Percentiles rank a stretch among this genome's conserved stretches.
phyloP scores from a whole-genome alignment of 495 filamentous ascomycete genomes.

The Aspergillus ellipticus region DNA sequence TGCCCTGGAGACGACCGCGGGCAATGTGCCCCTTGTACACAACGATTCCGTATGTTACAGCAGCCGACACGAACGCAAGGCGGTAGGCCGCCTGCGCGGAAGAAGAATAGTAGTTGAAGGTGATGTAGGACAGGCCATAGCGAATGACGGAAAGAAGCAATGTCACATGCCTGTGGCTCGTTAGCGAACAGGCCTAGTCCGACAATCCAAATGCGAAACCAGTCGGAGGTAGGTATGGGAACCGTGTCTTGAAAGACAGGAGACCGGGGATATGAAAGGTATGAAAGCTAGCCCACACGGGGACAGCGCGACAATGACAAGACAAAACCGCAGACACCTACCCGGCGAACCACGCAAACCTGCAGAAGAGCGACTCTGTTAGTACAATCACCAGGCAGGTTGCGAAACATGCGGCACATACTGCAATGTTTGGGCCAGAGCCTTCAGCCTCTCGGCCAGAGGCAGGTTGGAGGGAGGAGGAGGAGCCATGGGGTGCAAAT shows the following conservation, averaged over 20 bases:
- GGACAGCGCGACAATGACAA: slow-evolving; percentile 1
- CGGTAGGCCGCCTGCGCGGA: slow-evolving; percentile 82
- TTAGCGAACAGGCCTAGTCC: slow-evolving; percentile 19
- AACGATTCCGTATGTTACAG: slow-evolving; percentile 93
- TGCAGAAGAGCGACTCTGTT: slow-evolving; percentile 22
- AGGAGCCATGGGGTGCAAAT: slow-evolving; percentile 63
- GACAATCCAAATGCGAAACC: neutral
- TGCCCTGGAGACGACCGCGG: slow-evolving; percentile 60
- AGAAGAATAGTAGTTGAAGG: slow-evolving; percentile 72
- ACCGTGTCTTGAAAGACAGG: neutral
- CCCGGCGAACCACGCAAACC: slow-evolving; percentile 86
- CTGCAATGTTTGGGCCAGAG: slow-evolving; percentile 84
- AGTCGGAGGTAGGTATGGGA: neutral
- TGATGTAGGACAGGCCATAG: slow-evolving; percentile 77
- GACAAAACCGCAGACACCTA: slow-evolving; percentile 46
- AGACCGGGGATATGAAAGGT: neutral
- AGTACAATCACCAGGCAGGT: slow-evolving; percentile 41
- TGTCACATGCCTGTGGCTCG: slow-evolving; percentile 63
- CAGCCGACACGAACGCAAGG: slow-evolving; percentile 80
- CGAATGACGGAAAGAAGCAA: slow-evolving; percentile 77
- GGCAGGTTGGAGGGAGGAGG: slow-evolving; percentile 68
- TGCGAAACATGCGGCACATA: slow-evolving; percentile 43
- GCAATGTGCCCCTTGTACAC: slow-evolving; percentile 98
- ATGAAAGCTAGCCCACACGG: neutral
- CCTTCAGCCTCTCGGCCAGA: slow-evolving; percentile 67